These are phyloP conservation scores for Chamaenerion angustifolium DNA, from an alignment of 345 rosid species.

Conservation along the genomic window DNA sequence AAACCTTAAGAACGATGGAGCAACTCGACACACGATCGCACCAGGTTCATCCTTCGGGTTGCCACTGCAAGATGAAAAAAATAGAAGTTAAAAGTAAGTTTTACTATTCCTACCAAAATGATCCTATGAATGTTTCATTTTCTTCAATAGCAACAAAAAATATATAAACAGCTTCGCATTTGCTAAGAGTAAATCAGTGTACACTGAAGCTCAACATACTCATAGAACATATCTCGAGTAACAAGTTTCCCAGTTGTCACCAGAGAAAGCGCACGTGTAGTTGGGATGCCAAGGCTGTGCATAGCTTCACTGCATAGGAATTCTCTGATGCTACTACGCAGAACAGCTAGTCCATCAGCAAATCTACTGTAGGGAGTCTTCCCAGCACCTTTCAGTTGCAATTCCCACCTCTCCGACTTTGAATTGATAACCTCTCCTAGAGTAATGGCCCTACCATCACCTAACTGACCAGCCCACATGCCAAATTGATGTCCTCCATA, in stretches of 20 bases:
- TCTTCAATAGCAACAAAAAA: not conserved
- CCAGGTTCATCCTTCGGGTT: constrained; percentile 95
- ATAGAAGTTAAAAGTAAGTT: constrained; percentile 1
- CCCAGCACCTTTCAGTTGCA: constrained; percentile 97
- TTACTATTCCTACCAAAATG: too few relatives aligned
- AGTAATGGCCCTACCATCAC: constrained; percentile 96
- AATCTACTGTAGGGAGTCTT: constrained; percentile 93
- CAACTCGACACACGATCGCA: constrained; percentile 88
- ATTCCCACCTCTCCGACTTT: constrained; percentile 87
- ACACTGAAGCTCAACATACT: constrained; percentile 38
- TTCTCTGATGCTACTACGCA: constrained; percentile 92
- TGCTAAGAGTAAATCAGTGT: not conserved
- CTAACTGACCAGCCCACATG: constrained; percentile 97
- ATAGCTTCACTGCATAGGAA: constrained; percentile 92
- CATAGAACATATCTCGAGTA: constrained; percentile 93
- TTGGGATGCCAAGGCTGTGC: constrained; percentile 89
- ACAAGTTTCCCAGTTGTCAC: constrained; percentile 87
- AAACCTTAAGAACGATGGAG: constrained; percentile 75
- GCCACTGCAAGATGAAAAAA: constrained; percentile 43
- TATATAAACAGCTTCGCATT: too few relatives aligned
- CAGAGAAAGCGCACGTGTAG: constrained; percentile 90
- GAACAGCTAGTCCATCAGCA: constrained; percentile 96
- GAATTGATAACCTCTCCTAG: constrained; percentile 77
- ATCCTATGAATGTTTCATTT: not conserved
- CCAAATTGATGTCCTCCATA: constrained; percentile 99